Evolutionary conservation across 2,329 filamentous ascomycete genomes (phyloP).

Genomic region (Microcyclospora tardicrescens): DNA sequence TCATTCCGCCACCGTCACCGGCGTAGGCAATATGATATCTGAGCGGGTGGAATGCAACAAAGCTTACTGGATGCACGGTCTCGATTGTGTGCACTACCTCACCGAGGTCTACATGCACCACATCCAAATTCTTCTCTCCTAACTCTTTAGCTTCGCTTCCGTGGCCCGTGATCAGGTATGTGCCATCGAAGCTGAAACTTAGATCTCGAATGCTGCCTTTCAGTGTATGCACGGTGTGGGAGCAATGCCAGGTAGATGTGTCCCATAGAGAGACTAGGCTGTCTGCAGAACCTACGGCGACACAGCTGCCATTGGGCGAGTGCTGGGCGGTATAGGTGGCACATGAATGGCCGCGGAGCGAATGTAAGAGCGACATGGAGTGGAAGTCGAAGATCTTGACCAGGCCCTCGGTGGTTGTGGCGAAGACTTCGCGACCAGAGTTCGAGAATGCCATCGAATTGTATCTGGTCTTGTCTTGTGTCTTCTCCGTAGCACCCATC

Average conservation of each 20-base stretch:
- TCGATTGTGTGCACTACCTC: slow-evolving; percentile 62
- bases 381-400: slow-evolving; percentile 60
- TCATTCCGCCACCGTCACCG: slow-evolving; percentile 51
- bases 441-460: slow-evolving; percentile 66
- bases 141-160: slow-evolving; percentile 30
- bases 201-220: slow-evolving; percentile 54
- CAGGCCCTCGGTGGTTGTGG: slow-evolving; percentile 58
- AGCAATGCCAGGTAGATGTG: slow-evolving; percentile 63
- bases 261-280: slow-evolving; percentile 68
- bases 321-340: slow-evolving; percentile 56
- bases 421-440: slow-evolving; percentile 56
- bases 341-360: slow-evolving; percentile 59
- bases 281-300: slow-evolving; percentile 65
- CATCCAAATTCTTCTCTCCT: slow-evolving; percentile 55
- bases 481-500: slow-evolving; percentile 10
- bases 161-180: slow-evolving; percentile 59
- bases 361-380: slow-evolving; percentile 40
- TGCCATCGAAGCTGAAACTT: slow-evolving; percentile 67
- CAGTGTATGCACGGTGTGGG: slow-evolving; percentile 56
- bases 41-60: slow-evolving; percentile 65
- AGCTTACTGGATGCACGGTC: slow-evolving; percentile 48
- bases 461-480: slow-evolving; percentile 36
- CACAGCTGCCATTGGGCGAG: slow-evolving; percentile 56
- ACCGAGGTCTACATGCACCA: slow-evolving; percentile 61
- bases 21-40: slow-evolving; percentile 63